Evolutionary conservation across 2,329 filamentous ascomycete genomes (phyloP), one percentile per base, ranked within the genome.

Genomic region (Trichocomaceae sp.): DNA sequence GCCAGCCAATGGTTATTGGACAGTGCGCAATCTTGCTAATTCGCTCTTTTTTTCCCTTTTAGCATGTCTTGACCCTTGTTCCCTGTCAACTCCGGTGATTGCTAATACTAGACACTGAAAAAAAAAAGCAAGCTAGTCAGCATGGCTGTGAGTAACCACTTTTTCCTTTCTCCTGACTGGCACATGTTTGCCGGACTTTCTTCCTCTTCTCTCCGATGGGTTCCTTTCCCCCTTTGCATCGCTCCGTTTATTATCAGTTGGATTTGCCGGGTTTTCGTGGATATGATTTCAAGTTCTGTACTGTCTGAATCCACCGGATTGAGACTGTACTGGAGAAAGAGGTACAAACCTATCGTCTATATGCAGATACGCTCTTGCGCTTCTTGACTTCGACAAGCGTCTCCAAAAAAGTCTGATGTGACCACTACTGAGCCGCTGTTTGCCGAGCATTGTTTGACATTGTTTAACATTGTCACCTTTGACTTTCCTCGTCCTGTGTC

Each of bases 91-190:
- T 39, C 46, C 49, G 54, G 39, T 17, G 49, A 52, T 46, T 56
- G 42, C 33, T 35, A 22, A 35, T 35, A 39, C 35, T 47, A 26
- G 41, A 51, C 10, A 49, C 7, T 29, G 12, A 8, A 35, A 35
- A 45, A 54, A 8, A 35, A 35, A 45, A 54, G 10, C 10, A 22
- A 41, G 35, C 48, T 37, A 52, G 52, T 52, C 48, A 54, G 19
- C 13, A 57, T 57, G 56, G 49, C 51, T 47, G 56, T 57, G 50
- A 55, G 56, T 54, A 35, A 48, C 56, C 51, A 42, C 47, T 41
- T 54, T 35, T 54, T 49, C 17, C 17, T 39, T 39, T 47, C 29
- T 15, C 2, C 42, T 53, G 22, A 31, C 31, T 31, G 19, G 42
- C 31, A 17, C 17, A 20, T 26, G 9, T 41, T 41, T 41, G 6